Evolutionary conservation across 2,329 filamentous ascomycete genomes (phyloP), one percentile per base, ranked within the genome.

Genomic region (Sclerotinia minor): DNA sequence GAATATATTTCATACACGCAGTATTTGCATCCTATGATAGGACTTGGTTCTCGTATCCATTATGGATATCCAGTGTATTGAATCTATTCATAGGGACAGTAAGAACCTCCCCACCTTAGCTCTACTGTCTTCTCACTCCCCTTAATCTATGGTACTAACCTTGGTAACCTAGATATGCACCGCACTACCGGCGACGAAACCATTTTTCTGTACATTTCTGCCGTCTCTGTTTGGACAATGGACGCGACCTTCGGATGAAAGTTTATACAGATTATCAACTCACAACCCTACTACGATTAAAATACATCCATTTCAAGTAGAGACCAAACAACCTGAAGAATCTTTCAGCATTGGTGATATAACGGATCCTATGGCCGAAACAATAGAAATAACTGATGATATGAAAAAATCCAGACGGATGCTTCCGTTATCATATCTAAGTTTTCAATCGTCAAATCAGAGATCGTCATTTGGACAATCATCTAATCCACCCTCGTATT

Each of bases 51-150:
- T 61, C 73, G 6, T 79, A 76, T 73, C 67, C 71, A 35, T 73
- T 75, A 35, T 78, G 77, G 73, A 71, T 81, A 17, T 69, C 71
- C 32, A 77, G 77, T 58, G 70, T 73, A 9, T 64, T 81, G 21
- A 80, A 82, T 75, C 77, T 81, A 2, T 78, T 79, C 61, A 71
- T 82, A 44, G 80, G 79, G 15, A 81, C 82, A 63, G 79, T 80
- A 73, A 72, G 78, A 63, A 26, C 21, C 52, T 58, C 26, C 52
- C 49, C 21, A 32, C 21, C 24, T 72, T 5, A n/a, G 13, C 9
- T 60, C 44, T 52, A 35, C 45, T 21, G 2, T 47, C 7, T 32
- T 21, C 32, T 24, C 11, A 29, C n/a, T 19, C 57, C 29, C 19
- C 7, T 11, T 7, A 50, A 38, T 41, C 19, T 32, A 24, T 55